phyloP scores from a whole-genome alignment of 306 rosid genomes.

The Sphenostylis stenocarpa region DNA sequence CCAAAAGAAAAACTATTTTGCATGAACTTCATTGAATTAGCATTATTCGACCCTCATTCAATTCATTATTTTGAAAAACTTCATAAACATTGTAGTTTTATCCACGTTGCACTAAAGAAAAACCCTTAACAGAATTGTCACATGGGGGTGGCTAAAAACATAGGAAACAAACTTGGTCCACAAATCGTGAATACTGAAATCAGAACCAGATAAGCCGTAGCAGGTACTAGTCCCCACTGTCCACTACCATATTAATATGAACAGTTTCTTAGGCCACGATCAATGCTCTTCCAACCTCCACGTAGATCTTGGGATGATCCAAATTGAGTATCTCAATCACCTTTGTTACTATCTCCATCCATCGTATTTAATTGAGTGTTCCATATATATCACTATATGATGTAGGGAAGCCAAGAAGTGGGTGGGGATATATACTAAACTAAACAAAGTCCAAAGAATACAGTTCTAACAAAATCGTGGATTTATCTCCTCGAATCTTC shows the following conservation, averaged over 20 bases:
- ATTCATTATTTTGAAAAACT: neutral
- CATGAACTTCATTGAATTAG: neutral
- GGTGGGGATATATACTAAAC: neutral
- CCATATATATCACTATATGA: neutral
- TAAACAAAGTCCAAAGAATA: neutral
- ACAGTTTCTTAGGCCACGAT: neutral
- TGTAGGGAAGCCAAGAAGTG: neutral
- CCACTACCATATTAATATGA: neutral
- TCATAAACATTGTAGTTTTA: neutral
- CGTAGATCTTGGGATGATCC: neutral
- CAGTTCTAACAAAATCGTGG: neutral
- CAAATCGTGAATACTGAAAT: neutral
- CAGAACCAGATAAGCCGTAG: neutral
- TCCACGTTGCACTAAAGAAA: neutral
- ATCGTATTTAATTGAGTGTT: neutral
- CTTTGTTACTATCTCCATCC: neutral
- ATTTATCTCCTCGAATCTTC: neutral
- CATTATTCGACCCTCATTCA: neutral
- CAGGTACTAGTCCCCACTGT: neutral
- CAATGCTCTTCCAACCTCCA: neutral
- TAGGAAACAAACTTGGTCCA: neutral
- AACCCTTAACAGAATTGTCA: neutral
- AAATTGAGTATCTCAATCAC: neutral
- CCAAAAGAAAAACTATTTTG: neutral
- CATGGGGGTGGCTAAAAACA: neutral